Evolutionary conservation across 176 grass and related monocot genomes (phyloP).

Genomic region (Hordeum vulgare): MorexV3_pseudomolecules_assembly NC_058521.1:436855460-436855959

Average conservation of each 20-base stretch:
- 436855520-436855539: conserved; percentile 89
- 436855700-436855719: conserved; percentile 9
- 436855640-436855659: conserved; percentile 25
- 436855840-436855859: conserved; percentile 63
- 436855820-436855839: conserved; percentile 58
- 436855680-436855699: conserved; percentile 27
- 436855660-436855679: conserved; percentile 31
- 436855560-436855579: conserved; percentile 74
- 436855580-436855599: conserved; percentile 70
- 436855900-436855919: conserved; percentile 27
- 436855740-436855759: conserved; percentile 63
- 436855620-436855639: conserved; percentile 71
- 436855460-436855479: conserved; percentile 85
- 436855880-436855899: conserved; percentile 17
- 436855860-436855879: conserved; percentile 35
- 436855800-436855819: neutral
- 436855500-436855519: conserved; percentile 85
- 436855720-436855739: conserved; percentile 59
- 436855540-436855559: conserved; percentile 59
- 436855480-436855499: conserved; percentile 97
- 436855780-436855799: conserved; percentile 27
- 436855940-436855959: conserved; percentile 61
- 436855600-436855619: conserved; percentile 35
- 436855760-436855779: conserved; percentile 38
- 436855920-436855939: conserved; percentile 62